A percentile compares a stretch with the other conserved stretches of the same genome.
These are phyloP conservation scores for Helminthosporium solani DNA, from an alignment of 2,329 filamentous ascomycete genomes.

Conservation along the genomic window DNA sequence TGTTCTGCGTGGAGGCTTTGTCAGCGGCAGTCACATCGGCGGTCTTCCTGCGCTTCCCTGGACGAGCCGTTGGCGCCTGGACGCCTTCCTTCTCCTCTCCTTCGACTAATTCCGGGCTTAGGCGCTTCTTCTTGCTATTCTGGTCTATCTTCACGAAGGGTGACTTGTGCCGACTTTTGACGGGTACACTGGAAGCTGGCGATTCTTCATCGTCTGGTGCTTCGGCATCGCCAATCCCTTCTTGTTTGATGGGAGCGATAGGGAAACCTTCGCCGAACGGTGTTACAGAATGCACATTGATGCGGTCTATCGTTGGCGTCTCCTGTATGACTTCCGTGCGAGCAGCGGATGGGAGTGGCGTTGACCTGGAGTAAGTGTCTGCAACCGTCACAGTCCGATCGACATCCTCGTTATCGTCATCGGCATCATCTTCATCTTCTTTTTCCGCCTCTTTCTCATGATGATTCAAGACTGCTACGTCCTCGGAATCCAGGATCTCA, in stretches of 20 bases:
- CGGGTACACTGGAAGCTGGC: neutral
- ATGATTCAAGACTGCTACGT: constrained; percentile 2
- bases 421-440: too few species aligned
- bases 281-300: neutral
- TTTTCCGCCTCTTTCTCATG: constrained; percentile 28
- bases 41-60: constrained; percentile 21
- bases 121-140: constrained; percentile 15
- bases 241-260: constrained; percentile 16
- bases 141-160: neutral
- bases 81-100: neutral
- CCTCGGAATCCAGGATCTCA: constrained; percentile 5
- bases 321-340: constrained; percentile 34
- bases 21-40: constrained; percentile 6
- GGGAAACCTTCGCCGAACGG: constrained; percentile 2
- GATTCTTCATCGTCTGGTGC: neutral
- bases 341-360: constrained; percentile 25
- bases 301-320: constrained; percentile 29
- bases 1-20: neutral
- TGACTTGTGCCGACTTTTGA: neutral
- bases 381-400: constrained; percentile 18
- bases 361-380: constrained; percentile 17
- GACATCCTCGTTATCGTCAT: constrained; percentile 22
- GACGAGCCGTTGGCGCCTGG: constrained; percentile 3
- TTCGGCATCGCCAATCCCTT: neutral
- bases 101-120: constrained; percentile 1